Evolutionary conservation across 139 green algal species (phyloP).

Genomic region (Chlorella sp.): DNA sequence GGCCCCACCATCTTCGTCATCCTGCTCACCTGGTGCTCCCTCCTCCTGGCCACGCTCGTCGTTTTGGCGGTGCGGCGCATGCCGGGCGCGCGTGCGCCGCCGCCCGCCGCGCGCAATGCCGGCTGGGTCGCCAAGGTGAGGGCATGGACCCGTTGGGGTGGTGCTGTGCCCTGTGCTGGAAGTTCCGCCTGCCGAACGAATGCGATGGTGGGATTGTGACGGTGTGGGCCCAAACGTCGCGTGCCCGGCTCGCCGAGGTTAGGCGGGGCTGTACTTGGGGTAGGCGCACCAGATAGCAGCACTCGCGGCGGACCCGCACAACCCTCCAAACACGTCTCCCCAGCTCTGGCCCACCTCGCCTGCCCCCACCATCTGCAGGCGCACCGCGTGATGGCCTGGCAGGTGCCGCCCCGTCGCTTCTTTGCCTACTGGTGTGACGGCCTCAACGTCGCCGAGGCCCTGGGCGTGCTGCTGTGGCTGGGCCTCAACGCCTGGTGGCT

Average conservation of each 20-base stretch:
- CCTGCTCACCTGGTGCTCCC: neutral
- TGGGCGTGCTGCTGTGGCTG: neutral
- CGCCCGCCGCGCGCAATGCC: too few species aligned
- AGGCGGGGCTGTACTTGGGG: too few species aligned
- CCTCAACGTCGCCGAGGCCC: neutral
- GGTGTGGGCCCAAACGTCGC: too few species aligned
- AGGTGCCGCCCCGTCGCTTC: neutral
- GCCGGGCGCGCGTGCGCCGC: too few species aligned
- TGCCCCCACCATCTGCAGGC: neutral
- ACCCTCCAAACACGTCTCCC: neutral
- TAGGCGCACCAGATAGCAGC: neutral
- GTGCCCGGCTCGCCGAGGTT: too few species aligned
- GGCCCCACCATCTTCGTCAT: neutral
- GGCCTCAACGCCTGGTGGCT: conserved; percentile 2
- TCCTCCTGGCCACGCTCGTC: neutral
- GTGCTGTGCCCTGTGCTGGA: too few species aligned
- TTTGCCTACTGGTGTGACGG: neutral
- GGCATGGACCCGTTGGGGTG: too few species aligned
- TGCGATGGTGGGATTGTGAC: too few species aligned
- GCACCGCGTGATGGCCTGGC: neutral
- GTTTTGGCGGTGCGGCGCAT: neutral
- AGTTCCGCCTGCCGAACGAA: too few species aligned
- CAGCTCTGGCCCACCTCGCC: neutral
- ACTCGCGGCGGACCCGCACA: neutral
- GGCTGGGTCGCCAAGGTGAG: too few species aligned